Conservation (phyloP, 1,284 basidiomycete species). For the Schizophyllum commune region DNA sequence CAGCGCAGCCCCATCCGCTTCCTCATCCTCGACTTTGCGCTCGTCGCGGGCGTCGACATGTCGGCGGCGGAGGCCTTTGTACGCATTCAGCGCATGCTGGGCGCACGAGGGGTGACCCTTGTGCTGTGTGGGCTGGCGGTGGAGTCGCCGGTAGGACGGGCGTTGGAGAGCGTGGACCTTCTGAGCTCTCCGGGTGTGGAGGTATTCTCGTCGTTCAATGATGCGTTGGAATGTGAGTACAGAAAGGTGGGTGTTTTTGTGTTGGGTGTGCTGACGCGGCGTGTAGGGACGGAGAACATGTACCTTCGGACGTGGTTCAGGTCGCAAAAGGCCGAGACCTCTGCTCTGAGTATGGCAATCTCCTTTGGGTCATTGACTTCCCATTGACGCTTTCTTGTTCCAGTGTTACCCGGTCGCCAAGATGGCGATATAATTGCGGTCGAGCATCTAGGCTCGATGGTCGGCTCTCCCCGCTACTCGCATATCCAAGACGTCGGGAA, state of each 20-base stretch:
- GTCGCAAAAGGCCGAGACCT: constrained; percentile 47
- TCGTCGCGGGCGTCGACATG: constrained; percentile 90
- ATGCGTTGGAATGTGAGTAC: constrained; percentile 87
- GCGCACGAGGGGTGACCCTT: constrained; percentile 71
- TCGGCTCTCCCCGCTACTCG: constrained; percentile 66
- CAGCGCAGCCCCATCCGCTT: constrained; percentile 81
- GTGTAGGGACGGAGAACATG: constrained; percentile 76
- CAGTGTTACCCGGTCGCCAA: constrained; percentile 54
- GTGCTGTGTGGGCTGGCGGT: constrained; percentile 82
- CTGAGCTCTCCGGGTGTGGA: constrained; percentile 76
- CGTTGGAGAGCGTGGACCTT: constrained; percentile 57
- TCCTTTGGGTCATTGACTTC: not conserved
- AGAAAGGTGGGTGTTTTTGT: not conserved
- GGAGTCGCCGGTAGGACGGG: constrained; percentile 59
- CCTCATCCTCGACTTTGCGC: constrained; percentile 78
- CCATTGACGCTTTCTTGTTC: not conserved
- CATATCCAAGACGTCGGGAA: constrained; percentile 77
- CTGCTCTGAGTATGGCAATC: constrained; percentile 22
- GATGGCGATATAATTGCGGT: constrained; percentile 39
- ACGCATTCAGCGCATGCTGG: constrained; percentile 79
- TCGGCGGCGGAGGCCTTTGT: constrained; percentile 94
- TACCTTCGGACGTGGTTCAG: constrained; percentile 75
- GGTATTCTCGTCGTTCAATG: constrained; percentile 78
- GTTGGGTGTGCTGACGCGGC: not conserved
- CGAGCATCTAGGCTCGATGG: constrained; percentile 41